Percentiles rank a stretch among this genome's conserved stretches.
Evolutionary conservation across 108 stramenopile genomes (phyloP).

Genomic region (Cyclotella baltica): DNA sequence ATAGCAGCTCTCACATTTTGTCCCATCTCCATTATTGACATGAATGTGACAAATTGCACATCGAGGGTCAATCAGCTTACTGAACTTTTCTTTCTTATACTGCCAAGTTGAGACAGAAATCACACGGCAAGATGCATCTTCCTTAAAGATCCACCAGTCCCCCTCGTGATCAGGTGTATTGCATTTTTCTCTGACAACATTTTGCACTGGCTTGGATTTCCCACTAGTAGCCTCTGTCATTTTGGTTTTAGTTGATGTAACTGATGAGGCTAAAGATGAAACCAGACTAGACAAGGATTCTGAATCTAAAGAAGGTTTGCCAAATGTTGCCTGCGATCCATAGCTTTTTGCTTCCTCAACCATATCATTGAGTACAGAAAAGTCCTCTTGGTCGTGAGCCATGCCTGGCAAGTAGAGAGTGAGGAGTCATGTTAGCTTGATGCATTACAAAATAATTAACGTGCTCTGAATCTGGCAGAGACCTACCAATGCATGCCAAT

Average conservation of each 20-base stretch:
- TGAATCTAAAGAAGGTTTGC: constrained; percentile 47
- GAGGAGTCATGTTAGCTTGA: too few relatives aligned
- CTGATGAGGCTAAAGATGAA: constrained; percentile 42
- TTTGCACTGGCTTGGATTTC: constrained; percentile 43
- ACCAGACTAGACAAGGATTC: constrained; percentile 46
- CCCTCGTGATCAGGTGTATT: constrained; percentile 44
- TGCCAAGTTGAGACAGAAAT: constrained; percentile 3
- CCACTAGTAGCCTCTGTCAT: constrained; percentile 55
- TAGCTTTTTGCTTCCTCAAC: constrained; percentile 48
- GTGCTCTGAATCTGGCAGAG: too few relatives aligned
- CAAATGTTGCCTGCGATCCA: constrained; percentile 47
- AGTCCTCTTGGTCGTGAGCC: constrained; percentile 50
- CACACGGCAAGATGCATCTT: neutral
- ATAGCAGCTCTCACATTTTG: constrained; percentile 21
- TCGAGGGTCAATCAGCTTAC: constrained; percentile 36
- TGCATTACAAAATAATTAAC: too few relatives aligned
- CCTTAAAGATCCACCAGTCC: constrained; percentile 31
- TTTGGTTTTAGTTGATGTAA: constrained; percentile 56
- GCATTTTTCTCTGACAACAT: constrained; percentile 44
- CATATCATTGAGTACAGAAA: constrained; percentile 58
- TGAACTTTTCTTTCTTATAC: constrained; percentile 33
- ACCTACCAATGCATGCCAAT: constrained; percentile 50
- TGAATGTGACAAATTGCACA: constrained; percentile 36
- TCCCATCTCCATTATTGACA: neutral
- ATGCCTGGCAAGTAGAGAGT: too few relatives aligned